Conservation (phyloP, 805 yeast genomes). For the Suhomyces xylopsoci region DNA sequence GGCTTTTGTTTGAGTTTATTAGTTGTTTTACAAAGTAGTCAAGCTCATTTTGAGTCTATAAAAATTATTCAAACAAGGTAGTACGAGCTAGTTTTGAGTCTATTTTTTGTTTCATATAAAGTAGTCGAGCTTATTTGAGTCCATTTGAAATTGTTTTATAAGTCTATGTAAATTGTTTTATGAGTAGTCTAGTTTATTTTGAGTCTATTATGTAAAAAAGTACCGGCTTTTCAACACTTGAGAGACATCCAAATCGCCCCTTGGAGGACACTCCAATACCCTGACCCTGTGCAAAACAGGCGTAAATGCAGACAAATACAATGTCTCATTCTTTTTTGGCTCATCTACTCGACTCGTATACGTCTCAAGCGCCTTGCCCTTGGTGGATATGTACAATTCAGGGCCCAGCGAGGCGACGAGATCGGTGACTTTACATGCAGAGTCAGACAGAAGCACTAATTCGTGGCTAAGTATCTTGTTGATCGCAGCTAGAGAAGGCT, state of each 20-base stretch:
- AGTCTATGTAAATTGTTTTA: too few species aligned
- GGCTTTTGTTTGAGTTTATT: too few species aligned
- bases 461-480: slow-evolving; percentile 14
- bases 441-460: slow-evolving; percentile 4
- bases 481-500: slow-evolving; percentile 4
- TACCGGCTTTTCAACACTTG: slow-evolving; percentile 30
- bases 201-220: slow-evolving; percentile 40
- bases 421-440: neutral
- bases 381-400: neutral
- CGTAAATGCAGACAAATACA: neutral
- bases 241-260: slow-evolving; percentile 32
- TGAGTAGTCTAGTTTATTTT: too few species aligned
- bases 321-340: neutral
- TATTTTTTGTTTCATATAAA: too few species aligned
- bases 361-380: slow-evolving; percentile 1
- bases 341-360: neutral
- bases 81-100: too few species aligned
- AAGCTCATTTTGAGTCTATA: too few species aligned
- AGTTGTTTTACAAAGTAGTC: too few species aligned
- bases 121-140: too few species aligned
- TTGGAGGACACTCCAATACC: slow-evolving; percentile 25
- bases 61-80: too few species aligned
- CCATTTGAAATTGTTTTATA: too few species aligned
- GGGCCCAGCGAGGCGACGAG: neutral
- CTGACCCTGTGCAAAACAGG: slow-evolving; percentile 29